Evolutionary conservation across 1,284 basidiomycete species (phyloP).

Genomic region (Microbotryum violaceum): DNA sequence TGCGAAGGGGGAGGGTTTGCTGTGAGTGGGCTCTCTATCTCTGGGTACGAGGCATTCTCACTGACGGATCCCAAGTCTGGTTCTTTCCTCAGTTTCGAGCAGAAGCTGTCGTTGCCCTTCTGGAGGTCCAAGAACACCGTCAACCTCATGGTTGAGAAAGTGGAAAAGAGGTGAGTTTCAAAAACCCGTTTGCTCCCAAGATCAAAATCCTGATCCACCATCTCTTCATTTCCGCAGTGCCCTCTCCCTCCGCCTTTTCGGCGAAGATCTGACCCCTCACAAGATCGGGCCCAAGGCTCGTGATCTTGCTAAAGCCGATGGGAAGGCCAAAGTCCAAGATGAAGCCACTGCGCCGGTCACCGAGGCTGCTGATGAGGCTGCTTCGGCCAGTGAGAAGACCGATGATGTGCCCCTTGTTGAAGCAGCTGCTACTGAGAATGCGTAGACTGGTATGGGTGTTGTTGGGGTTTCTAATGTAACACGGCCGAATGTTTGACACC

Average conservation of each 20-base stretch:
- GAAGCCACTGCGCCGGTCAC: neutral
- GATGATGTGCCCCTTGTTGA: too few species aligned
- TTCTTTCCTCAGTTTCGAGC: slow-evolving; percentile 50
- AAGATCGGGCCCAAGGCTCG: too few species aligned
- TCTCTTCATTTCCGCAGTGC: slow-evolving; percentile 47
- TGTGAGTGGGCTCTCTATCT: slow-evolving; percentile 48
- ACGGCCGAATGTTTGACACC: too few species aligned
- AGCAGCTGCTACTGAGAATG: too few species aligned
- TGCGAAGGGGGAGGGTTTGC: slow-evolving; percentile 49
- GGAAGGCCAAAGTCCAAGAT: neutral
- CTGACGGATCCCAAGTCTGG: neutral
- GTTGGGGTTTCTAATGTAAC: too few species aligned
- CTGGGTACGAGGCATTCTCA: neutral
- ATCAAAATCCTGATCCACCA: neutral
- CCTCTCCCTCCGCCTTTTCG: slow-evolving; percentile 68
- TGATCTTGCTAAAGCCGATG: neutral
- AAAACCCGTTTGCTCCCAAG: neutral
- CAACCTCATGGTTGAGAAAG: slow-evolving; percentile 87
- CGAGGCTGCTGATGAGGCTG: neutral
- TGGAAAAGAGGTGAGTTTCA: slow-evolving; percentile 67
- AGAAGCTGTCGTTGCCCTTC: slow-evolving; percentile 71
- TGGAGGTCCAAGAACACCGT: slow-evolving; percentile 85
- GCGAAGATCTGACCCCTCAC: slow-evolving; percentile 57
- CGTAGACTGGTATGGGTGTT: too few species aligned
- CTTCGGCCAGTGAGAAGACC: too few species aligned